phyloP scores from a whole-genome alignment of 1,139 yeast genomes.

The Nakaseomyces sp. region DNA sequence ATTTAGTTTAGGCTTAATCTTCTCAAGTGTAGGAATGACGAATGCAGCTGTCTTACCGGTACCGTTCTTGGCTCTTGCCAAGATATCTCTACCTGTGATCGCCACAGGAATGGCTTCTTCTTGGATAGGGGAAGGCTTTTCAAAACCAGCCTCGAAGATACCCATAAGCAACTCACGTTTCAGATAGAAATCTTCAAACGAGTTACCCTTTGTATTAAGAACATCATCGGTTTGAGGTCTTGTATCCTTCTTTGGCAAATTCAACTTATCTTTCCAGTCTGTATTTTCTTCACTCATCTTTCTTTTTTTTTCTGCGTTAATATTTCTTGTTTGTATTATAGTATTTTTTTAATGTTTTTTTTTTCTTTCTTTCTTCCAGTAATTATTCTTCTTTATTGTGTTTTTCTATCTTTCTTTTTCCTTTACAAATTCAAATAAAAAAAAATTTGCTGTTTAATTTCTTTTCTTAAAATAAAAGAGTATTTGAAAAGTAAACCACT shows the following conservation, averaged over 20 bases:
- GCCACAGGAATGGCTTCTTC: constrained; percentile 97
- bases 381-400: too few species aligned
- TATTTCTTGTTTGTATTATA: too few species aligned
- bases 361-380: not conserved
- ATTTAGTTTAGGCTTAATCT: constrained; percentile 71
- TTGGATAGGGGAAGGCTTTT: constrained; percentile 96
- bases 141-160: constrained; percentile 97
- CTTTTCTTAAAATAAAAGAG: too few species aligned
- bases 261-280: constrained; percentile 64
- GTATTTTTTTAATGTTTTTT: not conserved
- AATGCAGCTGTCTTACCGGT: constrained; percentile 98
- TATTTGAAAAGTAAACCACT: too few species aligned
- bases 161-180: constrained; percentile 96
- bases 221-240: constrained; percentile 98
- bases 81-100: constrained; percentile 86
- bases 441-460: too few species aligned
- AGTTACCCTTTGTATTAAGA: constrained; percentile 77
- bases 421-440: too few species aligned
- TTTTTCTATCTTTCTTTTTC: too few species aligned
- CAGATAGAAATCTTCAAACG: constrained; percentile 85
- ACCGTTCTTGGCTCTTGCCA: constrained; percentile 97
- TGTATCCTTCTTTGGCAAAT: constrained; percentile 72
- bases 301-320: not conserved
- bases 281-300: constrained; percentile 5
- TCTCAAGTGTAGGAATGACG: constrained; percentile 78